These are phyloP conservation scores for Thermomyces lanuginosus DNA, from an alignment of 2,329 filamentous ascomycete genomes.

Conservation along the genomic window DNA sequence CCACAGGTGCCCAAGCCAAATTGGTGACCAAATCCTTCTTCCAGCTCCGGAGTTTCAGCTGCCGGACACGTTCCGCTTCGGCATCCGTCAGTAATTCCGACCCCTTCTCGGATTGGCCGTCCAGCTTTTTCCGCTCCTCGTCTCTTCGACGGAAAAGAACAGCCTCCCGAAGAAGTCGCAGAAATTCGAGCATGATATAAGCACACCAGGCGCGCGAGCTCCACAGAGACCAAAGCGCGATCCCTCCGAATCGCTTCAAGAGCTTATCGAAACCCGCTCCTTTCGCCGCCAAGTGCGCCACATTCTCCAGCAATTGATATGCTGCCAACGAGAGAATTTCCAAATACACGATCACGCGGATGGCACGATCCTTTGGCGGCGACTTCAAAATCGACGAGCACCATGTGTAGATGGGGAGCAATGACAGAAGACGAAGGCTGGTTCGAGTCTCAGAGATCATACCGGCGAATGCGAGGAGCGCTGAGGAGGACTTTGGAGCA, in stretches of 20 bases:
- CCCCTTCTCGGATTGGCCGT: slow-evolving; percentile 9
- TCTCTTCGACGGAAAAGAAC: slow-evolving; percentile 16
- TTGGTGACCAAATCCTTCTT: slow-evolving; percentile 49
- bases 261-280: slow-evolving; percentile 42
- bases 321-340: slow-evolving; percentile 51
- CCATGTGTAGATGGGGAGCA: slow-evolving; percentile 65
- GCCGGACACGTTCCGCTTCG: slow-evolving; percentile 16
- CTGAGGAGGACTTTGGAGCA: slow-evolving; percentile 13
- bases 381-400: slow-evolving; percentile 46
- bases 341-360: slow-evolving; percentile 42
- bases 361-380: slow-evolving; percentile 27
- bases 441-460: slow-evolving; percentile 36
- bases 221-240: slow-evolving; percentile 49
- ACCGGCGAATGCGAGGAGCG: slow-evolving; percentile 30
- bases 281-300: slow-evolving; percentile 58
- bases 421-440: slow-evolving; percentile 41
- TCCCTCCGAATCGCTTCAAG: slow-evolving; percentile 32
- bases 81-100: slow-evolving; percentile 9
- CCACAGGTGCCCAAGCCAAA: slow-evolving; percentile 63
- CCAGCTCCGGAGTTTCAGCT: slow-evolving; percentile 37
- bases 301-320: slow-evolving; percentile 74
- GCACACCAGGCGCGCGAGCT: slow-evolving; percentile 66
- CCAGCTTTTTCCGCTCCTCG: slow-evolving; percentile 13
- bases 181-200: slow-evolving; percentile 61
- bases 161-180: slow-evolving; percentile 40